Evolutionary conservation across 805 yeast species (phyloP), one percentile per base, ranked within the genome.

Genomic region (Metahyphopichia silvanorum): DNA sequence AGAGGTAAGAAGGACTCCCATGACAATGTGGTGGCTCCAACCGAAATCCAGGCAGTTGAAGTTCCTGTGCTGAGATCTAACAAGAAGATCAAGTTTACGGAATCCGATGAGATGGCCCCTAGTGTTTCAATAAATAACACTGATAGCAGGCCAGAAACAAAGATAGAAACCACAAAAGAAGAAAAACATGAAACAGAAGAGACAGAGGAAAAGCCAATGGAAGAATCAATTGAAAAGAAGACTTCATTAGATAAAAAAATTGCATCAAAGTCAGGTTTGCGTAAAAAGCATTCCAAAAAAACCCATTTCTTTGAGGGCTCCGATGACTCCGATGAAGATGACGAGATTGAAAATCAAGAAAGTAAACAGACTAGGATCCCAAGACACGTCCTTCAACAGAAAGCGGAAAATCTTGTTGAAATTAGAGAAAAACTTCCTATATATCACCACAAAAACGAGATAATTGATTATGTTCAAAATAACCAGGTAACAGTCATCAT

Each of bases 401-500:
- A 43, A 37, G 69, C 79, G 1, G 39, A 38, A 4, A 58, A 63
- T 13, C 60, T 86, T 11, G 60, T 79, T 4, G 60, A 68, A 25
- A 55, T 71, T 1, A 64, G 96, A 38, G 54, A 73, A 43, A 63
- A 71, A 0, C 67, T 89, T 27, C 97, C 97, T 0, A 86, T 89
- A 17, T 87, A 71, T 57, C 78, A 74, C 43, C 86, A 85, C 40
- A 77, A 77, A 45, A 79, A 76, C 27, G 71, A 76, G 33, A 72
- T 91, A 12, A 52, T 84, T 39, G 60, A 70, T 7, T 74, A 77
- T 40, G 51, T 91, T 2, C 36, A 60, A 3, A 39, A 60, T 8
- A 74, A 81, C 46, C 79, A 74, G 40, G 94, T 88, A 4, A 78
- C 89, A 0, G 77, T 91, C 1, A 69, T 91, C 13, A 84, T 93